Conservation (phyloP, 768 basidiomycete genomes). For the Tephrocybe rancida region DNA sequence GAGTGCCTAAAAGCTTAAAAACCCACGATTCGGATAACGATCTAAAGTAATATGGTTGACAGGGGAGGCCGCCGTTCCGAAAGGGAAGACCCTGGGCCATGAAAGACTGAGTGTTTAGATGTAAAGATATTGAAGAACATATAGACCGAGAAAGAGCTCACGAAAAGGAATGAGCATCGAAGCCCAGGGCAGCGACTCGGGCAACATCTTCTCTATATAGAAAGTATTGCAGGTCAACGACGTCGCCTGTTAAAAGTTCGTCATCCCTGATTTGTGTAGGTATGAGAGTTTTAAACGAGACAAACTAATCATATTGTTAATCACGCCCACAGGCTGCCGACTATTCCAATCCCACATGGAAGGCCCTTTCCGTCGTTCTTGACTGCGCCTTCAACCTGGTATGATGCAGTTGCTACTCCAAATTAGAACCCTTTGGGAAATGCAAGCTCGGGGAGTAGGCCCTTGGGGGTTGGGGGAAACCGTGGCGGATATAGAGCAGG, state of each 20-base stretch:
- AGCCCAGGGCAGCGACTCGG: slow-evolving; percentile 49
- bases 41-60: slow-evolving; percentile 48
- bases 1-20: slow-evolving; percentile 8
- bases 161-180: slow-evolving; percentile 56
- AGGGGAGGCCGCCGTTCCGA: slow-evolving; percentile 50
- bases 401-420: slow-evolving; percentile 54
- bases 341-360: slow-evolving; percentile 54
- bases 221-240: slow-evolving; percentile 52
- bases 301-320: slow-evolving; percentile 46
- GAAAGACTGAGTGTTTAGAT: slow-evolving; percentile 37
- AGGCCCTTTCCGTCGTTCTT: slow-evolving; percentile 51
- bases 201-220: slow-evolving; percentile 55
- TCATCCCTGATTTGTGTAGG: no score
- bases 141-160: slow-evolving; percentile 21
- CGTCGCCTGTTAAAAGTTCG: slow-evolving; percentile 38
- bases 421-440: slow-evolving; percentile 51
- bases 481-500: slow-evolving; percentile 48
- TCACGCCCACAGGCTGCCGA: slow-evolving; percentile 40
- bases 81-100: slow-evolving; percentile 55
- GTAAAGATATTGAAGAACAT: not conserved
- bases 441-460: slow-evolving; percentile 44
- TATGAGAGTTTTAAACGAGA: not conserved
- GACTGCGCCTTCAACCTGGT: slow-evolving; percentile 55
- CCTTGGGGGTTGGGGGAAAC: slow-evolving; percentile 44
- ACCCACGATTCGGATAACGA: slow-evolving; percentile 43